phyloP scores from a whole-genome alignment of 2,329 filamentous ascomycete genomes.

The Ophiostoma ulmi region DNA sequence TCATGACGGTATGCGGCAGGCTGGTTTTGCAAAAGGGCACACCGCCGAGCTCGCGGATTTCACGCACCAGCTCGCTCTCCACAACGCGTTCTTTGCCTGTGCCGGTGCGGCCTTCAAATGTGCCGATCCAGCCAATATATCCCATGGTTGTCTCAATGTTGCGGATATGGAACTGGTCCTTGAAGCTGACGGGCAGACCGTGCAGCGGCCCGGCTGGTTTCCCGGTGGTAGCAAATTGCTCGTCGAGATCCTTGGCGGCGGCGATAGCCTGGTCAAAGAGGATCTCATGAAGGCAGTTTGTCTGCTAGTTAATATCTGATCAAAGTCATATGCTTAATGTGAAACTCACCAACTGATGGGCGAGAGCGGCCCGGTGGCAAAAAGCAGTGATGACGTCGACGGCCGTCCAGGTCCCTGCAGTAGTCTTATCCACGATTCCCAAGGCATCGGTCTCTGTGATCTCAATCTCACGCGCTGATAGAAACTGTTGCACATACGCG shows the following conservation, averaged over 20 bases:
- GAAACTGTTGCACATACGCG: slow-evolving; percentile 2
- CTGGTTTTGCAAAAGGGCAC: slow-evolving; percentile 32
- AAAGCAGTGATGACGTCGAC: slow-evolving; percentile 26
- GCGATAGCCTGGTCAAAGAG: slow-evolving; percentile 35
- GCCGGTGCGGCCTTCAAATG: slow-evolving; percentile 19
- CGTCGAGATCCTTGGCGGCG: slow-evolving; percentile 34
- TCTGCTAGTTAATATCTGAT: slow-evolving; percentile 29
- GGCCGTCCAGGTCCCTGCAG: not conserved
- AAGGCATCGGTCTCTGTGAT: slow-evolving; percentile 18
- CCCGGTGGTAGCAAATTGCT: slow-evolving; percentile 30
- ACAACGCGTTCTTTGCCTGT: slow-evolving; percentile 24
- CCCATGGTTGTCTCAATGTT: slow-evolving; percentile 37
- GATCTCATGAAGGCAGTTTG: slow-evolving; percentile 44
- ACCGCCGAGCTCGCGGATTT: slow-evolving; percentile 32
- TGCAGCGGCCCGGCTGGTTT: slow-evolving; percentile 36
- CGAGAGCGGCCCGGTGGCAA: slow-evolving; percentile 24
- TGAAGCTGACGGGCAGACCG: slow-evolving; percentile 46
- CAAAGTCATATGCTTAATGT: too few species aligned
- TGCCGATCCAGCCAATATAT: slow-evolving; percentile 27
- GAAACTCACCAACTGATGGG: slow-evolving; percentile 19
- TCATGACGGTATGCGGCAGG: slow-evolving; percentile 31
- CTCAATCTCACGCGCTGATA: slow-evolving; percentile 10
- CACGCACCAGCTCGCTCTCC: slow-evolving; percentile 31
- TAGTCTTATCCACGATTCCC: not conserved
- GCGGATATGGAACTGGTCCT: slow-evolving; percentile 45